Evolutionary conservation across 75 land plant genomes (phyloP).

Genomic region (Azolla pinnata): DNA sequence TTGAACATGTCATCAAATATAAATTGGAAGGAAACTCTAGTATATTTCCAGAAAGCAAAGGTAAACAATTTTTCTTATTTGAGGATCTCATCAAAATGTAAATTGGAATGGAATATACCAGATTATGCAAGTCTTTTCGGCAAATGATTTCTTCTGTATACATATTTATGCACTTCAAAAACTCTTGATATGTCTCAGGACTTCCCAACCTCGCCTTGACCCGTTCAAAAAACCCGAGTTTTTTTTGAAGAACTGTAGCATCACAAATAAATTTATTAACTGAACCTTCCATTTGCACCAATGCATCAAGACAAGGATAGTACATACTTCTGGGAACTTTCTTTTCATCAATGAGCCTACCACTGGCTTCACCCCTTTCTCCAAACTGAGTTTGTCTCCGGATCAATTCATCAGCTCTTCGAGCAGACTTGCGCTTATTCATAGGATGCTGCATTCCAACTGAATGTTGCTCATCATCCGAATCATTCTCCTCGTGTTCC

Average conservation of each 20-base stretch:
- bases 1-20: too few relatives aligned
- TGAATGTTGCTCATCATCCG: slow-evolving; percentile 45
- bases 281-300: too few relatives aligned
- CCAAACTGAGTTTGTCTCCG: too few relatives aligned
- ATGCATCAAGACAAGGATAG: too few relatives aligned
- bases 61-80: too few relatives aligned
- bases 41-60: too few relatives aligned
- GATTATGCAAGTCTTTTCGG: slow-evolving; percentile 54
- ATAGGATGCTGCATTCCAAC: slow-evolving; percentile 28
- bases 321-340: slow-evolving; percentile 13
- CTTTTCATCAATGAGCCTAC: too few relatives aligned
- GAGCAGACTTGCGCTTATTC: slow-evolving; percentile 54
- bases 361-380: slow-evolving; percentile 24
- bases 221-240: slow-evolving; percentile 62
- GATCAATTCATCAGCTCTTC: too few relatives aligned
- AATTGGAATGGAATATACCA: slow-evolving; percentile 50
- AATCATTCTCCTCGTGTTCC: slow-evolving; percentile 50
- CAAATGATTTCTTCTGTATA: slow-evolving; percentile 76
- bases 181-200: slow-evolving; percentile 74
- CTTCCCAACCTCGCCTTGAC: slow-evolving; percentile 63
- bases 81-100: too few relatives aligned
- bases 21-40: too few relatives aligned
- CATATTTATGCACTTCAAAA: slow-evolving; percentile 78
- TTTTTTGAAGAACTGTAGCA: slow-evolving; percentile 11
- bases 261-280: too few relatives aligned